Percentiles rank a stretch among this genome's conserved stretches.
Evolutionary conservation across 2,329 filamentous ascomycete genomes (phyloP).

Genomic region (Penicillium sumatraense): DNA sequence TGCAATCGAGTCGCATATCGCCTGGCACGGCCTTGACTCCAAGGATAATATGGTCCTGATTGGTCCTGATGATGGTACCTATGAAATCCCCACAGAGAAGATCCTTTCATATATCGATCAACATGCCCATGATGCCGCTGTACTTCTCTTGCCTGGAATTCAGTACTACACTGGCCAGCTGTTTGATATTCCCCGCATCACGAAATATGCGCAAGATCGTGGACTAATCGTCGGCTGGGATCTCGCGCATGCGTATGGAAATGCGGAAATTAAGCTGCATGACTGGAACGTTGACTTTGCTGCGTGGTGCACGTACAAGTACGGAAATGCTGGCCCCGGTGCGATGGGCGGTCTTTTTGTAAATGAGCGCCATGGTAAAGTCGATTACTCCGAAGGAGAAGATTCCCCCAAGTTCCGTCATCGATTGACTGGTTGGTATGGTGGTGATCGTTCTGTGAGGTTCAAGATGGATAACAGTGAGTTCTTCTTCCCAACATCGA

Average conservation of each 20-base stretch:
- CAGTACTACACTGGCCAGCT: constrained; percentile 91
- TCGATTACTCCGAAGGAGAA: constrained; percentile 44
- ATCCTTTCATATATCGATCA: constrained; percentile 74
- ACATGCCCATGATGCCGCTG: constrained; percentile 71
- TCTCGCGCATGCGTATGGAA: constrained; percentile 81
- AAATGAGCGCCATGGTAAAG: constrained; percentile 69
- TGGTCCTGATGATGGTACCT: constrained; percentile 60
- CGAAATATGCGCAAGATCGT: constrained; percentile 69
- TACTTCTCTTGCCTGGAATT: constrained; percentile 81
- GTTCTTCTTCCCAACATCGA: too few species aligned
- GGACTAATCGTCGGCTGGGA: constrained; percentile 82
- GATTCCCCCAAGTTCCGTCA: constrained; percentile 61
- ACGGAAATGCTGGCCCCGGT: constrained; percentile 82
- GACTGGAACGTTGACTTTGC: constrained; percentile 92
- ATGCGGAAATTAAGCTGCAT: constrained; percentile 76
- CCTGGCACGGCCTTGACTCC: constrained; percentile 69
- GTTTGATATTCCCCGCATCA: constrained; percentile 80
- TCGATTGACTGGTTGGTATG: constrained; percentile 82
- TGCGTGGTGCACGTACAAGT: constrained; percentile 93
- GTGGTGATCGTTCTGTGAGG: constrained; percentile 72
- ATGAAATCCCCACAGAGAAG: constrained; percentile 69
- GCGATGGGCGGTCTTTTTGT: constrained; percentile 79
- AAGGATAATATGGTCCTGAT: constrained; percentile 73
- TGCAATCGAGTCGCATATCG: constrained; percentile 78
- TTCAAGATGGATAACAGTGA: constrained; percentile 77